Conservation (phyloP, 2,329 filamentous ascomycete genomes). For the Pyrenochaeta sp. region DNA sequence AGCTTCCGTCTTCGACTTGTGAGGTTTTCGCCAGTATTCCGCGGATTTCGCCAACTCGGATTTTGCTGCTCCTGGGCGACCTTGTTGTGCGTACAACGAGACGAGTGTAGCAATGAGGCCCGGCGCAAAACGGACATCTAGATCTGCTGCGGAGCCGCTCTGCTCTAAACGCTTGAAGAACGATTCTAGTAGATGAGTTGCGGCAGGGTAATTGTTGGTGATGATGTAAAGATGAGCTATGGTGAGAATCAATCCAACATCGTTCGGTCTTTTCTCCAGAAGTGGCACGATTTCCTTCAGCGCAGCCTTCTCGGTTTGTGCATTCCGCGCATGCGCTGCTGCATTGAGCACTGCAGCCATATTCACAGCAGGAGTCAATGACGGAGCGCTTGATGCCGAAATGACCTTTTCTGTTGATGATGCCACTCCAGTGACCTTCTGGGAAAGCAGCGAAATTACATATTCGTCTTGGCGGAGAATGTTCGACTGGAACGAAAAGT, state of each 20-base stretch:
- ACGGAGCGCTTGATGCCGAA: constrained; percentile 53
- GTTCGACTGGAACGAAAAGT: constrained; percentile 75
- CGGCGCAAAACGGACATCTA: constrained; percentile 80
- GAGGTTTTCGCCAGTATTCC: constrained; percentile 72
- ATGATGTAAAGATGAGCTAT: constrained; percentile 82
- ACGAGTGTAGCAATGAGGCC: constrained; percentile 83
- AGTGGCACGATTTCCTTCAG: constrained; percentile 74
- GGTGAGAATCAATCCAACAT: constrained; percentile 81
- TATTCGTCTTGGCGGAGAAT: constrained; percentile 69
- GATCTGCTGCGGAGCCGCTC: constrained; percentile 62
- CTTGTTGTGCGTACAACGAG: constrained; percentile 78
- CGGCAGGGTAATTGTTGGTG: constrained; percentile 73
- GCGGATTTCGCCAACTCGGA: constrained; percentile 80
- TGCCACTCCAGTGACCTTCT: constrained; percentile 72
- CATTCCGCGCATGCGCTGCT: constrained; percentile 73
- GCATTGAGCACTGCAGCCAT: constrained; percentile 72
- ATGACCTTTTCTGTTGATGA: constrained; percentile 61
- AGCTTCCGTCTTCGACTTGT: constrained; percentile 59
- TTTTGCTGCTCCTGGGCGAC: constrained; percentile 75
- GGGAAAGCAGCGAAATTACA: constrained; percentile 69
- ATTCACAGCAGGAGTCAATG: constrained; percentile 60
- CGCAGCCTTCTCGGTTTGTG: constrained; percentile 67
- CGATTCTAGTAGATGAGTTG: constrained; percentile 75
- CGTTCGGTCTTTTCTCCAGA: constrained; percentile 76
- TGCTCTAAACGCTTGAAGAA: constrained; percentile 77